These are phyloP conservation scores for Coniophora puteana DNA, from an alignment of 1,284 basidiomycete genomes.

Conservation along the genomic window DNA sequence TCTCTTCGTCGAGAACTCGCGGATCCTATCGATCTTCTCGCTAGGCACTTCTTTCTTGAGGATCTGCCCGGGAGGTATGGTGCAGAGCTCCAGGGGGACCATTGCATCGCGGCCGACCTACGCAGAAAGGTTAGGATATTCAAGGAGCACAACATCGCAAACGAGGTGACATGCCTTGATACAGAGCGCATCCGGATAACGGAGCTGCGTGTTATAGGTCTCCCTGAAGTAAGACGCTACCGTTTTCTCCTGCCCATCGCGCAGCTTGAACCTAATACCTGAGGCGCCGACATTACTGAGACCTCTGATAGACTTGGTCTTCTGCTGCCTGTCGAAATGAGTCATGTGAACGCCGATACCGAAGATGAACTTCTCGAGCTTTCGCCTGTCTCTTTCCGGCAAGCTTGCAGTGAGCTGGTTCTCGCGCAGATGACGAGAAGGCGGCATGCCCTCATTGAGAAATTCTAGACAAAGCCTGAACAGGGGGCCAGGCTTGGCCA, in stretches of 20 bases:
- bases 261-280: slow-evolving; percentile 48
- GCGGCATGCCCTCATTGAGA: too few relatives aligned
- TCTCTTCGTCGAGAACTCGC: slow-evolving; percentile 68
- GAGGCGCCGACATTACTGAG: slow-evolving; percentile 48
- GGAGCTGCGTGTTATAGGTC: slow-evolving; percentile 46
- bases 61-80: slow-evolving; percentile 63
- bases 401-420: slow-evolving; percentile 43
- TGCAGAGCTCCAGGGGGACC: slow-evolving; percentile 69
- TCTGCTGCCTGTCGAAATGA: slow-evolving; percentile 32
- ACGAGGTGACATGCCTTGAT: slow-evolving; percentile 63
- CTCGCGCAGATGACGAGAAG: slow-evolving; percentile 33
- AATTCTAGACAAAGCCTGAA: slow-evolving; percentile 57
- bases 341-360: slow-evolving; percentile 53
- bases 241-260: slow-evolving; percentile 47
- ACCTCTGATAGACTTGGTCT: slow-evolving; percentile 51
- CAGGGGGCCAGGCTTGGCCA: slow-evolving; percentile 58
- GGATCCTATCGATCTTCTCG: slow-evolving; percentile 60
- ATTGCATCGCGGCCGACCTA: slow-evolving; percentile 67
- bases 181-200: slow-evolving; percentile 57
- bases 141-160: slow-evolving; percentile 1
- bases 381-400: slow-evolving; percentile 54
- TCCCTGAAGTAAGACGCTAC: slow-evolving; percentile 63
- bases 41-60: slow-evolving; percentile 71
- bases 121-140: slow-evolving; percentile 1
- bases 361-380: slow-evolving; percentile 57